Base-by-base conservation (phyloP, 768 basidiomycete genomes). In the Rubroboletus pulcherrimus region DNA sequence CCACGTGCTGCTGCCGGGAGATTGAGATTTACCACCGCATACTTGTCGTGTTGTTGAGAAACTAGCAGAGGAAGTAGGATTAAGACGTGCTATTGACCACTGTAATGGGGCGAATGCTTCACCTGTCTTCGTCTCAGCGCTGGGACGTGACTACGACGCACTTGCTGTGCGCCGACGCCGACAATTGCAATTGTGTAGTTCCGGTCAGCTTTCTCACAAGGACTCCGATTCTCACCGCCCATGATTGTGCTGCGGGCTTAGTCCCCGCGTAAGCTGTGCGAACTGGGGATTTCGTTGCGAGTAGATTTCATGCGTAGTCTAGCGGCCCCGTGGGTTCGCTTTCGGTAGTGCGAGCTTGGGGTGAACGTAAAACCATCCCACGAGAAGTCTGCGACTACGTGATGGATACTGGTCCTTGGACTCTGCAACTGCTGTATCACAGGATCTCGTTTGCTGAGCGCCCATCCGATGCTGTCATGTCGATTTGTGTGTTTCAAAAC, bases 231-330 rank as follows among this genome's bases (percentile, higher is more conserved):
- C 59, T 57, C 66, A 65, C 62, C 58, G 67, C 59, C 66, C 29
- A 30, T 51, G 54, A 53, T 49, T 21, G 56, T 56, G 24, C 35
- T 49, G 52, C 67, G 66, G 67, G 56, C 59, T 51, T 9, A 35
- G 62, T 67, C 51, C 35, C 67, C 62, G 59, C 34, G 11, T 24
- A 45, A 45, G 66, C 66, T 67, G 67, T 67, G 66, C 46, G 45
- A 56, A 46, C 21, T 33, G 29, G 19, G 38, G 17, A 47, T 26
- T 52, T 34, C 21, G 33, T 53, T 39, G 35, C 41, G 14, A 4
- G 42, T 21, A 21, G 9, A 21, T 44, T 24, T n/a, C 21, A 24
- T 21, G 62, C 9, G 33, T 47, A 56, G 47, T 38, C 15, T 37
- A 49, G 11, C 41, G 21, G 43, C 43, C 17, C 55, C 40, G 55